phyloP scores from a whole-genome alignment of 208 protist genomes.

The Vickermania ingenoplastis region DNA sequence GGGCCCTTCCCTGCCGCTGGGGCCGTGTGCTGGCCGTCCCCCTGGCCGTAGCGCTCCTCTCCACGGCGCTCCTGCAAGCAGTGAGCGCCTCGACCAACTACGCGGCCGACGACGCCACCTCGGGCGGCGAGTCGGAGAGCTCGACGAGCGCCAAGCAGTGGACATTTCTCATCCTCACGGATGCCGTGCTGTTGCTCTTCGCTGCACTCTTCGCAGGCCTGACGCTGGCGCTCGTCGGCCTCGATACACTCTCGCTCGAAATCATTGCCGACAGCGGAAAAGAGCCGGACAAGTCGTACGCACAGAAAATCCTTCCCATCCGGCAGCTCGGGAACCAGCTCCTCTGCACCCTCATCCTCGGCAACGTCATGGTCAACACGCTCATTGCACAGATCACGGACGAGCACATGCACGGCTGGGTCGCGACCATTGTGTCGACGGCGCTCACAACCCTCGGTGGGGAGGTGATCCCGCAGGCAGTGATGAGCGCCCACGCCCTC shows the following conservation, averaged over 20 bases:
- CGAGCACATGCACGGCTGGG: conserved; percentile 77
- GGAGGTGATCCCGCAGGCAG: conserved; percentile 93
- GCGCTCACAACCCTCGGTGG: conserved; percentile 92
- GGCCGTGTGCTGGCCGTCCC: too few species aligned
- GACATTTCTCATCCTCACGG: conserved; percentile 66
- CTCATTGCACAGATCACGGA: conserved; percentile 91
- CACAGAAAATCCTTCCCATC: conserved; percentile 90
- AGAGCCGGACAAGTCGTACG: conserved; percentile 87
- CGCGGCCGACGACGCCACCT: too few species aligned
- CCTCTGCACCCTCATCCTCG: conserved; percentile 94
- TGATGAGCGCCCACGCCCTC: conserved; percentile 90
- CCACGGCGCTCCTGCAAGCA: not conserved
- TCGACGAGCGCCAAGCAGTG: conserved; percentile 26
- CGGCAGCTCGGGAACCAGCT: conserved; percentile 93
- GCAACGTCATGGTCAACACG: conserved; percentile 95
- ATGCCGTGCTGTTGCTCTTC: conserved; percentile 82
- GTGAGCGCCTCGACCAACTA: too few species aligned
- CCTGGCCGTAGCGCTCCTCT: not conserved
- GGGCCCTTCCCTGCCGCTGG: too few species aligned
- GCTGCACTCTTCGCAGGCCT: conserved; percentile 94
- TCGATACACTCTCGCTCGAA: conserved; percentile 91
- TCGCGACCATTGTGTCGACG: conserved; percentile 87
- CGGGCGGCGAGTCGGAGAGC: too few species aligned
- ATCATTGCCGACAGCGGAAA: conserved; percentile 85
- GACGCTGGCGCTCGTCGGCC: conserved; percentile 91